Evolutionary conservation across 202 grass and related monocot species (phyloP), one percentile per base, ranked within the genome.

Genomic region (Hordeum pubiflorum): DNA sequence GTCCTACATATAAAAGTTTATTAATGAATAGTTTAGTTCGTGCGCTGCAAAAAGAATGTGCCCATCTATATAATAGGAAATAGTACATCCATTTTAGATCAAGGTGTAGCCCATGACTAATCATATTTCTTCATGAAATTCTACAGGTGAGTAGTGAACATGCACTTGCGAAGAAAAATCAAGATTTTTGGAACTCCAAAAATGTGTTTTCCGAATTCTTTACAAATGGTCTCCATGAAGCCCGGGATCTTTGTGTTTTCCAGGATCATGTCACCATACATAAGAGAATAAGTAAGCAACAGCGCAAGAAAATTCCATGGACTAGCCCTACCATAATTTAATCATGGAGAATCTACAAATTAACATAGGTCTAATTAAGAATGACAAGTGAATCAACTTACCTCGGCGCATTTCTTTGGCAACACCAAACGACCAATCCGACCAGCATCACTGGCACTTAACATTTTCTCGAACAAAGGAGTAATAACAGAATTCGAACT

Each of bases 371-470:
- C 59, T 17, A 43, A 21, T 34, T 17, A n/a, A 69, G 58, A 85
- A 27, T 27, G 24, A n/a, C 12, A 74, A 82, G 27, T 50, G 3
- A 69, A 62, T 61, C 22, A 75, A 81, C 72, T 84, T 44, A 93
- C 96, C 90, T 99, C 96, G 66, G 96, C 96, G 48, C 96, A 99
- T 91, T 99, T 99, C 86, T 99, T 99, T 62, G 96, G 96, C 82
- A 99, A 90, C 33, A 99, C 96, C 63, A 99, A 78, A 83, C 96
- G 92, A 68, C 96, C 96, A 87, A 99, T 99, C 64, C 96, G 72
- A 21, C 96, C 96, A 83, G 96, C 96, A 81, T 99, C 96, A 83
- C 96, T 99, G 71, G 96, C 92, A 82, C 96, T 99, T 77, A 99
- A 66, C 96, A 93, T 96, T 83, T 99, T 99, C 74, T 99, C 96